These are phyloP conservation scores for Neofusicoccum sp. DNA, from an alignment of 2,329 filamentous ascomycete species.

Conservation along the genomic window DNA sequence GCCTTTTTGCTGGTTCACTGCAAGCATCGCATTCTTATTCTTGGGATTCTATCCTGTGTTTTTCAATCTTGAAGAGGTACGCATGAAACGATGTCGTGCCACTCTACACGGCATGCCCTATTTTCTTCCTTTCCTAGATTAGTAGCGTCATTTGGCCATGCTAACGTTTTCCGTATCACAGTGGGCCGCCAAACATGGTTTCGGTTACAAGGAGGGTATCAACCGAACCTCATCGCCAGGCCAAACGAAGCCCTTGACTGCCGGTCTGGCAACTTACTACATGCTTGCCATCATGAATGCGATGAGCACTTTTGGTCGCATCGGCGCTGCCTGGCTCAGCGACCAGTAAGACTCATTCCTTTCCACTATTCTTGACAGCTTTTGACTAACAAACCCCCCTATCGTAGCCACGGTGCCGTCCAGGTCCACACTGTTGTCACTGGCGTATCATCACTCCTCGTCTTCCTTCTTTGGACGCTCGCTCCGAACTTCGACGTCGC, in stretches of 20 bases:
- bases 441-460: slow-evolving; percentile 45
- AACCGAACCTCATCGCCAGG: slow-evolving; percentile 21
- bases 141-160: not conserved
- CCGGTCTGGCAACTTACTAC: slow-evolving; percentile 50
- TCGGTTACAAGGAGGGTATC: slow-evolving; percentile 41
- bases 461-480: slow-evolving; percentile 48
- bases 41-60: slow-evolving; percentile 57
- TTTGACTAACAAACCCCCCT: not conserved
- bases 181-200: slow-evolving; percentile 50
- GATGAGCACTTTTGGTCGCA: slow-evolving; percentile 49
- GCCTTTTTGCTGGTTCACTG: slow-evolving; percentile 49
- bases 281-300: slow-evolving; percentile 55
- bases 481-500: slow-evolving; percentile 41
- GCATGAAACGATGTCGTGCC: slow-evolving; percentile 16
- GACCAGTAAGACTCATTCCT: slow-evolving; percentile 36
- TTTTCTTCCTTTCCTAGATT: not conserved
- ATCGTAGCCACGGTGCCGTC: slow-evolving; percentile 43
- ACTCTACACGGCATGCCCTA: not conserved
- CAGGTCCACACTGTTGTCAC: slow-evolving; percentile 50
- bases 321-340: slow-evolving; percentile 48
- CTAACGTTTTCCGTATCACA: slow-evolving; percentile 21
- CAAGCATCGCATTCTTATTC: slow-evolving; percentile 51
- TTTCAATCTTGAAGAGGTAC: slow-evolving; percentile 55
- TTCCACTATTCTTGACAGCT: not conserved
- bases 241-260: slow-evolving; percentile 22